Evolutionary conservation across 768 basidiomycete genomes (phyloP).

Genomic region (Candolleomyces aberdarensis): DNA sequence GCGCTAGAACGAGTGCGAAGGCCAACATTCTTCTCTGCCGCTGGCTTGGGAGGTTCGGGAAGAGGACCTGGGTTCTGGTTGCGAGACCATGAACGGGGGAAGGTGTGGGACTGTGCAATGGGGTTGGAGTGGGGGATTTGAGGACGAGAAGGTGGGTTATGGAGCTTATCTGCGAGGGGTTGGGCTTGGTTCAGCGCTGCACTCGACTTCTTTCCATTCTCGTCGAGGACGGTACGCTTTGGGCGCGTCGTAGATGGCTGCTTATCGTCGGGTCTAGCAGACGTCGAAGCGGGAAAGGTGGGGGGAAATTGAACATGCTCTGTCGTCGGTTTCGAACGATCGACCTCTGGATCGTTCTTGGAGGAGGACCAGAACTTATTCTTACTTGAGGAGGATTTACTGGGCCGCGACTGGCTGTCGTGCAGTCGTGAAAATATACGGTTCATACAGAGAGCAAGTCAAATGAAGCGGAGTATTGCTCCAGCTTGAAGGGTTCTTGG

Average conservation of each 20-base stretch:
- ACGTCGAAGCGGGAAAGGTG: background rate
- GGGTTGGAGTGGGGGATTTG: background rate
- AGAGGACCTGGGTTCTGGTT: background rate
- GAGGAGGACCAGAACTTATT: constrained; percentile 35
- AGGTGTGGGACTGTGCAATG: background rate
- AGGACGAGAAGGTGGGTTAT: background rate
- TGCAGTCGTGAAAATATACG: constrained; percentile 46
- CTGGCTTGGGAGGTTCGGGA: background rate
- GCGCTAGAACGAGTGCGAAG: background rate
- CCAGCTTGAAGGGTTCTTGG: constrained; percentile 1
- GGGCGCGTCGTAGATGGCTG: background rate
- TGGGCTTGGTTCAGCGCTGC: too few relatives aligned
- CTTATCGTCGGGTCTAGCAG: constrained; percentile 1
- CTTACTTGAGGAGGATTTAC: constrained; percentile 34
- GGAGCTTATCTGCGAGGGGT: background rate
- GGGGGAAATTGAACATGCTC: background rate
- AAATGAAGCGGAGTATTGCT: constrained; percentile 6
- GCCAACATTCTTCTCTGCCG: background rate
- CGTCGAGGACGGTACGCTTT: background rate
- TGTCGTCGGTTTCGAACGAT: constrained; percentile 2
- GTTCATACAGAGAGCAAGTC: constrained; percentile 40
- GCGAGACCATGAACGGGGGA: background rate
- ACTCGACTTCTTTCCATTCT: background rate
- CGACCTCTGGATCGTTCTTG: constrained; percentile 13
- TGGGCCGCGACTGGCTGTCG: constrained; percentile 41